Conservation (phyloP, 495 filamentous ascomycete genomes). For the Parathielavia hyrcaniae region DNA sequence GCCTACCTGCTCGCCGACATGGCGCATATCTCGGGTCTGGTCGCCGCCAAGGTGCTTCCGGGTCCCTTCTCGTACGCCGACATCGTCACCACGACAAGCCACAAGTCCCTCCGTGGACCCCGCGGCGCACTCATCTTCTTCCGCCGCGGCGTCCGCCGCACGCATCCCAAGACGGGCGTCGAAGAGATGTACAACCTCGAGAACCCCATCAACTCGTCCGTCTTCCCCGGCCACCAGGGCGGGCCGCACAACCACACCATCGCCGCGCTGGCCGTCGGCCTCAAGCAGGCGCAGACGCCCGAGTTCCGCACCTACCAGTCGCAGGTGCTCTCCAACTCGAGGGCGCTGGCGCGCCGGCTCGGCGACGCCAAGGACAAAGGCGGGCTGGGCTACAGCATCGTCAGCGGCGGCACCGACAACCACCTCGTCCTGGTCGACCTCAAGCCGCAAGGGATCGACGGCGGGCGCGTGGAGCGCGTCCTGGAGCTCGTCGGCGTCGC, state of each 20-base stretch:
- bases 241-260: conserved; percentile 99
- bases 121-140: conserved; percentile 98
- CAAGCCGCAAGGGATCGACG: conserved; percentile 83
- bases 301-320: conserved; percentile 88
- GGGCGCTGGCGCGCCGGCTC: conserved; percentile 71
- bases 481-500: conserved; percentile 92
- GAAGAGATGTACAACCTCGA: conserved; percentile 86
- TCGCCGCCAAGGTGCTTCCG: conserved; percentile 84
- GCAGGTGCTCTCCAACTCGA: conserved; percentile 78
- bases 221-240: conserved; percentile 98
- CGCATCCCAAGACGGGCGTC: conserved; percentile 77
- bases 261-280: conserved; percentile 84
- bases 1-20: conserved; percentile 93
- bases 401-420: conserved; percentile 93
- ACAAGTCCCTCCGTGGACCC: conserved; percentile 93
- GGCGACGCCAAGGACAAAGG: conserved; percentile 65
- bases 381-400: conserved; percentile 81
- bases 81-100: conserved; percentile 95
- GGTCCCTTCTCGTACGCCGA: conserved; percentile 86
- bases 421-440: conserved; percentile 94
- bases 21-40: conserved; percentile 94
- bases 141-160: conserved; percentile 80
- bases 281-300: conserved; percentile 84
- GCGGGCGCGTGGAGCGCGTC: conserved; percentile 88
- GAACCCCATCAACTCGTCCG: conserved; percentile 87